Evolutionary conservation across 1,139 yeast species (phyloP), one percentile per base, ranked within the genome.

Genomic region (Nematodospora anomalae): DNA sequence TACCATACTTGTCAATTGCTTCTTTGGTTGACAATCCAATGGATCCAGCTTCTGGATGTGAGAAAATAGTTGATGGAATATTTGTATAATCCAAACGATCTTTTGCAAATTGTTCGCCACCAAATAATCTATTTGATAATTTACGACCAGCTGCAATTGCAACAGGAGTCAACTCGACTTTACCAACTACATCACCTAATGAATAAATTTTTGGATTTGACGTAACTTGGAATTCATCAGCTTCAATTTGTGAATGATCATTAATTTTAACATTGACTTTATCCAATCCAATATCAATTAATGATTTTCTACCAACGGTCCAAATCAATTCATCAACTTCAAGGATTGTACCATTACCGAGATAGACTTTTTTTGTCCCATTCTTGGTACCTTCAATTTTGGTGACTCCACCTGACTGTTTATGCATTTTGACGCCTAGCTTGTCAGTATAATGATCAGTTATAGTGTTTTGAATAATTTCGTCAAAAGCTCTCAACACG

Each of bases 141-240:
- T 80, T 86, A 64, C 99, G 83, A 41, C 99, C 99, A 6, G 98
- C 94, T 27, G 98, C 97, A 69, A 92, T 92, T 32, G 98, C 98
- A 32, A 89, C 97, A 5, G 99, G 99, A 6, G 99, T 92, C 55
- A 92, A 76, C 67, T 92, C 97, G 35, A 85, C 84, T 41, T 83
- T 82, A 44, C 96, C 96, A 28, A 84, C 83, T 43, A 89, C 95
- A 60, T 92, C 99, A 55, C 99, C 99, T 36, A 92, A 71, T 2
- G 98, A 83, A 58, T 74, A 88, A 45, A 92, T 74, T 62, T 80
- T 77, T 37, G 80, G 71, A 44, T 84, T 77, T 37, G 79, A 70
- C 8, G 97, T 83, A 56, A 79, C 79, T 71, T 94, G 98, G 64
- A 68, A 90, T 63, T 88, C 96, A 58, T 94, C 95, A 28, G 79